Conservation (phyloP, 2,329 filamentous ascomycete species). For the Botryotinia convoluta region DNA sequence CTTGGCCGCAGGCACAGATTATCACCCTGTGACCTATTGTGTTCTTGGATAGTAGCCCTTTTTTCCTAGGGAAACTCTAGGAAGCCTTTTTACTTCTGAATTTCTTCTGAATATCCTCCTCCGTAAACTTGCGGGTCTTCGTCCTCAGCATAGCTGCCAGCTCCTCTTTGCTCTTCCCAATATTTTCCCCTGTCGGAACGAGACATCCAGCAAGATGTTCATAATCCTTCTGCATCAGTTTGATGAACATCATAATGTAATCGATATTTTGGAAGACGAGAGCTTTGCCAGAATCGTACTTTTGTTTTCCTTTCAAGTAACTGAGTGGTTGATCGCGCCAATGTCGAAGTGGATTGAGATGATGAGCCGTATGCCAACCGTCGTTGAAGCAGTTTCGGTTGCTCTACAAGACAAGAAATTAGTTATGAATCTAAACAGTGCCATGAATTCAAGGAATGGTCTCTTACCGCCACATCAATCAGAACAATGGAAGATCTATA, state of each 20-base stretch:
- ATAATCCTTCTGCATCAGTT: constrained; percentile 69
- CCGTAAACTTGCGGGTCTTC: constrained; percentile 64
- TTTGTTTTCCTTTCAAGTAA: constrained; percentile 67
- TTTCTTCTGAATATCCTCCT: constrained; percentile 61
- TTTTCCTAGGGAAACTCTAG: neutral
- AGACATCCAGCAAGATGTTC: constrained; percentile 64
- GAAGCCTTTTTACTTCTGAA: constrained; percentile 36
- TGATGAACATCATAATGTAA: constrained; percentile 72
- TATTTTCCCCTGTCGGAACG: constrained; percentile 72
- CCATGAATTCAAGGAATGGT: neutral
- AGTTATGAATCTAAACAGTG: constrained; percentile 11
- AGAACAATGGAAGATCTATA: constrained; percentile 76
- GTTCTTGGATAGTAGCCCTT: neutral
- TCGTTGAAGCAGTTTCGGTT: constrained; percentile 83
- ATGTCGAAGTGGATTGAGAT: constrained; percentile 73
- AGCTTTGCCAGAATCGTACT: constrained; percentile 64
- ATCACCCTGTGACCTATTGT: neutral
- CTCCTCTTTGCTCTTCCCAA: constrained; percentile 62
- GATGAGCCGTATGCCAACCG: constrained; percentile 78
- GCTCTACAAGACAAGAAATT: constrained; percentile 49
- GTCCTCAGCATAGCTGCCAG: constrained; percentile 59
- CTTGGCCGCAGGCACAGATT: neutral
- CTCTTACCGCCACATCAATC: constrained; percentile 70
- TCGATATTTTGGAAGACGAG: constrained; percentile 80
- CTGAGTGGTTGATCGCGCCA: constrained; percentile 78